phyloP scores from a whole-genome alignment of 305 asterid genomes.

The Petunia hybrid region DNA sequence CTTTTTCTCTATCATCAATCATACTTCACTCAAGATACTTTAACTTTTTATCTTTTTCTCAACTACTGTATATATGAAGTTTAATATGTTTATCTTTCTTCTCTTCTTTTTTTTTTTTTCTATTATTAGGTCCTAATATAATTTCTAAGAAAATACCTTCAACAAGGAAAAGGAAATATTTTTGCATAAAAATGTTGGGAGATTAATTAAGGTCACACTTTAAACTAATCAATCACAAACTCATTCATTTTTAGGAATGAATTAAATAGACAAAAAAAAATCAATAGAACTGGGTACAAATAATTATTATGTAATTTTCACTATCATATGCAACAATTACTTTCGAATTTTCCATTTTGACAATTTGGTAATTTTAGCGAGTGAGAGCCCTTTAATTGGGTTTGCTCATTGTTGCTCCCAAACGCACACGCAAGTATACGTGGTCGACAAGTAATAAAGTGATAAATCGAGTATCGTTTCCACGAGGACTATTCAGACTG shows the following conservation, averaged over 20 bases:
- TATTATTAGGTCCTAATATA: neutral
- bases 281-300: no score
- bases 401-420: no score
- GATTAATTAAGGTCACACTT: neutral
- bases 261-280: no score
- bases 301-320: no score
- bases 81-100: neutral
- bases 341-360: neutral
- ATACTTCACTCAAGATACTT: neutral
- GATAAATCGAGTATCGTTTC: no score
- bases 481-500: no score
- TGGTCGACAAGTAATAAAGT: no score
- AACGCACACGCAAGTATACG: no score
- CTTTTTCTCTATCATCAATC: neutral
- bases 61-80: neutral
- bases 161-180: neutral
- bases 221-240: neutral
- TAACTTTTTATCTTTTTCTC: neutral
- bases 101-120: no score
- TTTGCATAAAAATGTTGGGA: conserved; percentile 15
- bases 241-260: no score
- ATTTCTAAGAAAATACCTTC: neutral
- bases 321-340: neutral
- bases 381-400: no score
- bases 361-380: neutral